Evolutionary conservation across 441 rosid genomes (phyloP), one percentile per base, ranked within the genome.

Genomic region (Bocquillonia castaneifolia): DNA sequence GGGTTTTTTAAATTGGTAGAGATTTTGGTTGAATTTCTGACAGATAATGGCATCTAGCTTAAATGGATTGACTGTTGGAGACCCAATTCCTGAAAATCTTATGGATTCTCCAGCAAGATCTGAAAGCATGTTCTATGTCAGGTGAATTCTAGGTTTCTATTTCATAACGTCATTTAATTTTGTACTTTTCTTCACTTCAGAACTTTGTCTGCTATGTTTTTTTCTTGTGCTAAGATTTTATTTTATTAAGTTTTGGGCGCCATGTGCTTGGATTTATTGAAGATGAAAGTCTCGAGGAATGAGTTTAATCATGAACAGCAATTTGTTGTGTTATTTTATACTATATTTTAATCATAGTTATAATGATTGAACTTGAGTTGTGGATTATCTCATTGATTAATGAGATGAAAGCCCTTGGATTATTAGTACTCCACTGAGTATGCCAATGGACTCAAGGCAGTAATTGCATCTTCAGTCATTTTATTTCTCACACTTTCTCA

Each of bases 11-110:
- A 22, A 17, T 63, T 54, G 51, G 44, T 50, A 17, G 67, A 8
- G 31, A 22, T 59, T 37, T 2, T 51, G 51, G 20, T 23, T 25
- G 1, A 12, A 23, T 14, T 47, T 47, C 52, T 26, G 61, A 72
- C 80, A 94, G 97, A 88, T 91, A 66, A 94, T 94, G 99, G 97
- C 97, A 9, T 94, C 90, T 63, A 94, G 99, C 79, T 86, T 91
- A 81, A 94, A 91, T 74, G 99, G 99, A 79, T 76, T 94, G 44
- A 90, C 94, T 1, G 99, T 94, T 36, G 99, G 97, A 76, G 97
- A 90, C 66, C 63, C 97, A 45, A 81, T 89, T 52, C 77, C 90
- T 8, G 97, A 92, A 34, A 87, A 81, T 82, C 85, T 88, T 59
- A 73, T 92, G 90, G 99, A 92, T 63, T 90, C 96, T 80, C 89